A percentile compares a stretch with the other conserved stretches of the same genome.
Evolutionary conservation across 495 filamentous ascomycete species (phyloP).

Genomic region (Acidiella bohemica): DNA sequence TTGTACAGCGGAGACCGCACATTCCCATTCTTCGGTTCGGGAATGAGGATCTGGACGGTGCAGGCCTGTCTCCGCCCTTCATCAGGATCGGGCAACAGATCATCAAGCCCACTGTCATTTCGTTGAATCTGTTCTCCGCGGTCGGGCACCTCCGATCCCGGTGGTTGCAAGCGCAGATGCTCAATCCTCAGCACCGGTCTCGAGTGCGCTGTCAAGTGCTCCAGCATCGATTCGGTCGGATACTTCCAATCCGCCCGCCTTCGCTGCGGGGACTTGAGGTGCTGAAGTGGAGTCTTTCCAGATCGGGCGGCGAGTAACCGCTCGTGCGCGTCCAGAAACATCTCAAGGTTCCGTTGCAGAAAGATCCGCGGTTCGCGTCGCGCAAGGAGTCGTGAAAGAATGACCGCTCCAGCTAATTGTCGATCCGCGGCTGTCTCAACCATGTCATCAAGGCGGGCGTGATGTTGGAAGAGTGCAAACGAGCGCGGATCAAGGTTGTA

Average conservation of each 20-base stretch:
- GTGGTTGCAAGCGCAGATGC: constrained; percentile 3
- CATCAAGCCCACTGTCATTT: background rate
- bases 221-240: constrained; percentile 13
- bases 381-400: constrained; percentile 3
- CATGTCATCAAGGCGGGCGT: too few species aligned
- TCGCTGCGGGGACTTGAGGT: constrained; percentile 7
- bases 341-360: constrained; percentile 13
- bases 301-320: background rate
- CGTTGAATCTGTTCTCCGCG: background rate
- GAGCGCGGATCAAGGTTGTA: too few species aligned
- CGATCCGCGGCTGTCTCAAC: background rate
- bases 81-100: constrained; percentile 5
- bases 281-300: background rate
- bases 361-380: constrained; percentile 2
- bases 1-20: background rate
- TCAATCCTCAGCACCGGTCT: constrained; percentile 12
- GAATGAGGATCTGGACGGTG: constrained; percentile 3
- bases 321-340: constrained; percentile 12
- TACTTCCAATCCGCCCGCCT: constrained; percentile 9
- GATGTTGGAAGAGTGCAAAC: too few species aligned
- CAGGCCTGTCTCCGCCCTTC: constrained; percentile 7
- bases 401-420: constrained; percentile 8
- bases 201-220: constrained; percentile 2
- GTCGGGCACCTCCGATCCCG: background rate
- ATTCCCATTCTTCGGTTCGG: background rate